Evolutionary conservation across 2,329 filamentous ascomycete genomes (phyloP), one percentile per base, ranked within the genome.

Genomic region (Cercospora beticola): DNA sequence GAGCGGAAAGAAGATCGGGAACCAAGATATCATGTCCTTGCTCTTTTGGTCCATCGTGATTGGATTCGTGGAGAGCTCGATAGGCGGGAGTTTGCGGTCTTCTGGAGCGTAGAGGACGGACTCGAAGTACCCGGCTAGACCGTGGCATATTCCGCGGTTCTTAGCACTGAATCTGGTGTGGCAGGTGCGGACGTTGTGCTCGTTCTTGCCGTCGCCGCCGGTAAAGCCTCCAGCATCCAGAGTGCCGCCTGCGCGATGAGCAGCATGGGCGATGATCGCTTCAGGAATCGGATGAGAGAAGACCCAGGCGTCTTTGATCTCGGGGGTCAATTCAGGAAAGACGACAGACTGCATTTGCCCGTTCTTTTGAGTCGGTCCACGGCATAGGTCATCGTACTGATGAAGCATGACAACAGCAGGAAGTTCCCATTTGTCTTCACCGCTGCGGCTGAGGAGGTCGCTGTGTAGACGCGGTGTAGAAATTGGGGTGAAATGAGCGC

Each of bases 21-120:
- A 99, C 95, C 95, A 99, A 65, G 92, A 97, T 72, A 97, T 97
- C 96, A 99, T 99, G 75, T 96, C 94, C 77, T 91, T 91, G 84
- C 93, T 97, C 87, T 98, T 98, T 67, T 84, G 83, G 66, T 95
- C 92, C 81, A 99, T 98, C 31, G 90, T 92, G 72, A 97, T 91
- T 0, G 95, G 96, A 76, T 97, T 91, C 4, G 92, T 99, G 76
- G 93, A 97, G 68, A 99, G 86, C 82, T 98, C 94, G 4, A 97
- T 88, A 74, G 88, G 89, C 1, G 82, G 82, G 75, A 74, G 62
- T 65, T 77, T 72, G 21, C 6, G 21, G 49, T 71, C 72, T 12
- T 58, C 66, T 46, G 67, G 65, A 3, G 86, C 86, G 78, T 98
- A 99, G 21, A 99, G 85, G n/a, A 97, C 92, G 0, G 93, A 93